phyloP scores from a whole-genome alignment of 202 grass and related monocot species.

The Carex sylvatica region DNA sequence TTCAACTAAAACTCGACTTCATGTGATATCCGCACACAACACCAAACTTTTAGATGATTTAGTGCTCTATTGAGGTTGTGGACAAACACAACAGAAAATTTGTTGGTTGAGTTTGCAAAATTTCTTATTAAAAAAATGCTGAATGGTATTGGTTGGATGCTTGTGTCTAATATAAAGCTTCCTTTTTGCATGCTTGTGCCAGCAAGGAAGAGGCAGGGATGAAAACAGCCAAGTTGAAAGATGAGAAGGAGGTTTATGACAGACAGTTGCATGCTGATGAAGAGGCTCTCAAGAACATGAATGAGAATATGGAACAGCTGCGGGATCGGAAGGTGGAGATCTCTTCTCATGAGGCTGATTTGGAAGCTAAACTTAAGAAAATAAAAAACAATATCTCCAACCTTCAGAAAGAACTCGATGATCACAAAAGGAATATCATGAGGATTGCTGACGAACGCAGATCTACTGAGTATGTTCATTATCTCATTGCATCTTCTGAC shows the following conservation, averaged over 20 bases:
- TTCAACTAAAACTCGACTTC: not conserved
- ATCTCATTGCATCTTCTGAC: not conserved
- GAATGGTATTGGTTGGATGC: not conserved
- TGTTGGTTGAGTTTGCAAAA: slow-evolving; percentile 16
- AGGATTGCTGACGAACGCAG: slow-evolving; percentile 78
- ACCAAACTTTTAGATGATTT: slow-evolving; percentile 22
- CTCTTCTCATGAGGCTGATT: slow-evolving; percentile 70
- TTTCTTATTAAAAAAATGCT: not conserved
- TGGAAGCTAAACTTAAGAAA: slow-evolving; percentile 55
- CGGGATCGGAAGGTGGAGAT: slow-evolving; percentile 61
- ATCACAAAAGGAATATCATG: slow-evolving; percentile 50
- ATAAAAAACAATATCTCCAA: slow-evolving; percentile 59
- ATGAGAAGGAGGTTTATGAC: slow-evolving; percentile 96
- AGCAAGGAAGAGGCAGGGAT: slow-evolving; percentile 98
- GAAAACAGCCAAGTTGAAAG: slow-evolving; percentile 93
- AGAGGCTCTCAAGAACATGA: slow-evolving; percentile 89
- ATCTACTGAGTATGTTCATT: slow-evolving; percentile 63
- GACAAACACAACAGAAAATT: not conserved
- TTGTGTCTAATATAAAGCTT: slow-evolving; percentile 11
- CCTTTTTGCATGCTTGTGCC: slow-evolving; percentile 31
- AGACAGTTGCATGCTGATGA: slow-evolving; percentile 85
- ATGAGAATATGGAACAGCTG: slow-evolving; percentile 90
- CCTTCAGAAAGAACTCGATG: slow-evolving; percentile 59
- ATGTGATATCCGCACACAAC: not conserved
- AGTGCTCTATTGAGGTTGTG: slow-evolving; percentile 10